These are phyloP conservation scores for Physcomitrium patens DNA, from an alignment of 225 moss, liverwort and hornwort genomes.

Conservation along the genomic window DNA sequence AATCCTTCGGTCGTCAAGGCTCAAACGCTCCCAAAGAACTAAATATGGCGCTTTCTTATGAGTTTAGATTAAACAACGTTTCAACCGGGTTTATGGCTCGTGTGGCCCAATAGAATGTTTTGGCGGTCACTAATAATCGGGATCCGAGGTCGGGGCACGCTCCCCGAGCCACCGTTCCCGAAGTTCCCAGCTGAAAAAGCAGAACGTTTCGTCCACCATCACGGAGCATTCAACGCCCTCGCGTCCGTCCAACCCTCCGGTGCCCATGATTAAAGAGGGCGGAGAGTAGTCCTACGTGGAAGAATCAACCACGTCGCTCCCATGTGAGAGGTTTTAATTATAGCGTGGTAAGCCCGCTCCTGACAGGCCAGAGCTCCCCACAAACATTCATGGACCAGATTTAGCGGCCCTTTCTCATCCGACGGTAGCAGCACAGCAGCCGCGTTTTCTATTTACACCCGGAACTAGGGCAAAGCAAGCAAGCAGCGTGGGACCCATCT, in stretches of 20 bases:
- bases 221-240: conserved; percentile 26
- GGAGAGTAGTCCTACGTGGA: conserved; percentile 32
- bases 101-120: conserved; percentile 35
- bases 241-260: conserved; percentile 37
- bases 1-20: background rate
- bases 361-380: background rate
- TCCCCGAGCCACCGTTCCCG: background rate
- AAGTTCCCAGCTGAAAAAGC: conserved; percentile 21
- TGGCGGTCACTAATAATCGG: conserved; percentile 27
- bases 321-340: conserved; percentile 39
- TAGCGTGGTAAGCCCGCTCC: background rate
- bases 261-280: conserved; percentile 17
- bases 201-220: conserved; percentile 32
- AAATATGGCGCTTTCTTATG: background rate
- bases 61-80: background rate
- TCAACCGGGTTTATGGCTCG: conserved; percentile 4
- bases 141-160: background rate
- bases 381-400: background rate
- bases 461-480: background rate
- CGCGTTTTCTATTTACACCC: background rate
- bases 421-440: background rate
- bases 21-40: background rate
- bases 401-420: background rate
- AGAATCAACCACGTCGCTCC: conserved; percentile 27
- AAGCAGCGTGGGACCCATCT: background rate